Percentiles rank a stretch among this genome's conserved stretches.
phyloP scores from a whole-genome alignment of 2,329 filamentous ascomycete genomes.

The Penicillium sp. region DNA sequence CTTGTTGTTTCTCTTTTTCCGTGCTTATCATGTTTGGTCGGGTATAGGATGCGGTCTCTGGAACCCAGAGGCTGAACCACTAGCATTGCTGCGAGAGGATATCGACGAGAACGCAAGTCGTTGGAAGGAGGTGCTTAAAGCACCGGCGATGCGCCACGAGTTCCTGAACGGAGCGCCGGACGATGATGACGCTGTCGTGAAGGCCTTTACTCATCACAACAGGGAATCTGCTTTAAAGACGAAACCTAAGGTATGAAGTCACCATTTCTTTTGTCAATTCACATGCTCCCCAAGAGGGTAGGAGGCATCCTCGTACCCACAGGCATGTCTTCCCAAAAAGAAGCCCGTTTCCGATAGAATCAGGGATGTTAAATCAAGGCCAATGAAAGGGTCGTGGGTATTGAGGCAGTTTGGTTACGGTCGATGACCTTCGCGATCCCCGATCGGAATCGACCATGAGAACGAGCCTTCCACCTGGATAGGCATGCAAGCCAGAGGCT shows the following conservation, averaged over 20 bases:
- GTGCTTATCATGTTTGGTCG: background rate
- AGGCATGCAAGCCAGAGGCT: background rate
- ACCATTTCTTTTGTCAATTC: background rate
- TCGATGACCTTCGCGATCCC: background rate
- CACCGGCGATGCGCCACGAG: conserved; percentile 58
- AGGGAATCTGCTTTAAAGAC: conserved; percentile 75
- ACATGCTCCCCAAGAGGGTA: background rate
- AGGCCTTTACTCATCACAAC: conserved; percentile 70
- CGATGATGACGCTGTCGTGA: conserved; percentile 60
- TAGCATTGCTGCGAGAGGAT: conserved; percentile 66
- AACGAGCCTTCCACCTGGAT: background rate
- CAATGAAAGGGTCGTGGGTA: background rate
- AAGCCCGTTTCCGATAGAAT: background rate
- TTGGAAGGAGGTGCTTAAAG: conserved; percentile 66
- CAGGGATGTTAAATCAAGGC: background rate
- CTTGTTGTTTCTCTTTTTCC: background rate
- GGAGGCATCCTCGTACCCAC: background rate
- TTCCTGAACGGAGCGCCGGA: conserved; percentile 61
- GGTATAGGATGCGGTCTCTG: conserved; percentile 71
- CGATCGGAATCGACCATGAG: background rate
- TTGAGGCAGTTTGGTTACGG: background rate
- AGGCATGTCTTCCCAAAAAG: background rate
- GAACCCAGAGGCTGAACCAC: conserved; percentile 67
- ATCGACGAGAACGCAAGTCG: conserved; percentile 71
- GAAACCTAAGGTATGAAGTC: conserved; percentile 69